phyloP scores from a whole-genome alignment of 495 filamentous ascomycete genomes.

The Aspergillus affinis region DNA sequence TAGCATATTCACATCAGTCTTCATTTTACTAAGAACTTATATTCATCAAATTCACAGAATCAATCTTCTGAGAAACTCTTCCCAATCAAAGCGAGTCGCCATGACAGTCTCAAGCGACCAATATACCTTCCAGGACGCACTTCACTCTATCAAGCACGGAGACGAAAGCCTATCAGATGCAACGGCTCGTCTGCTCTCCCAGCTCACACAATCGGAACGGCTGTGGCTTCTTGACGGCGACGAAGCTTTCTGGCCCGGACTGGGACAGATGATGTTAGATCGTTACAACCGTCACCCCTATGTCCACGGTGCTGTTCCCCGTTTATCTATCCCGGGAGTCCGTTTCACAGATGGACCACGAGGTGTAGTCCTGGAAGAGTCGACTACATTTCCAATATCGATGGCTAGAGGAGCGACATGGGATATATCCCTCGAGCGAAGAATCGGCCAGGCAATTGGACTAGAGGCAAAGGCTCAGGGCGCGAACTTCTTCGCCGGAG shows the following conservation, averaged over 20 bases:
- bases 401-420: constrained; percentile 23
- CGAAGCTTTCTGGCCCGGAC: constrained; percentile 17
- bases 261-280: constrained; percentile 12
- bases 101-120: background rate
- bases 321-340: constrained; percentile 12
- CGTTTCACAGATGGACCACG: constrained; percentile 18
- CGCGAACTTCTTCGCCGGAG: constrained; percentile 17
- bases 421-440: constrained; percentile 12
- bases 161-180: background rate
- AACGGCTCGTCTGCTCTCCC: background rate
- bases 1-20: too few species aligned
- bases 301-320: constrained; percentile 16
- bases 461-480: constrained; percentile 19
- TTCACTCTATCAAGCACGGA: background rate
- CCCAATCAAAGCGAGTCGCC: too few species aligned
- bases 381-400: constrained; percentile 19
- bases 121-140: background rate
- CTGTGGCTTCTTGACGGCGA: constrained; percentile 22
- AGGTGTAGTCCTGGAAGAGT: constrained; percentile 11
- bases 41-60: too few species aligned
- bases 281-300: constrained; percentile 17
- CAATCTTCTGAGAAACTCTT: too few species aligned
- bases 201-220: constrained; percentile 7
- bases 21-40: too few species aligned
- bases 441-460: constrained; percentile 19